Evolutionary conservation across 495 filamentous ascomycete species (phyloP).

Genomic region (Hypoxylon cercidicola): DNA sequence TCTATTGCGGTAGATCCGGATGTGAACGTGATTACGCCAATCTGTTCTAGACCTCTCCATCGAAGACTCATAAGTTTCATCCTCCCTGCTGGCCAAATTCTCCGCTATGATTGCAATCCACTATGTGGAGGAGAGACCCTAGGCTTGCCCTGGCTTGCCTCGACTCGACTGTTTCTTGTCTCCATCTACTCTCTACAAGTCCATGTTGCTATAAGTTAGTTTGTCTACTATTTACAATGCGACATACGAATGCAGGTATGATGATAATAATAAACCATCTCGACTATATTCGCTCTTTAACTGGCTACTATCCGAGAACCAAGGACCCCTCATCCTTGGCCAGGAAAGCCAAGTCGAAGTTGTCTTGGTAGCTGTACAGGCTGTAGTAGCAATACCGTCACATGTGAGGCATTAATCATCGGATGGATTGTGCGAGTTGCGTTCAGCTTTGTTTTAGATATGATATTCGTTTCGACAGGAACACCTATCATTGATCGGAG

Average conservation of each 20-base stretch:
- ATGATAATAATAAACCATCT: constrained; percentile 12
- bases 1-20: constrained; percentile 39
- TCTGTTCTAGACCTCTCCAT: constrained; percentile 42
- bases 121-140: not conserved
- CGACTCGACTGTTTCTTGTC: constrained; percentile 16
- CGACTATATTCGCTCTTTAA: constrained; percentile 4
- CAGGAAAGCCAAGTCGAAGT: constrained; percentile 3
- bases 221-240: constrained; percentile 17
- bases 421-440: not conserved
- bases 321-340: constrained; percentile 10
- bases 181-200: not conserved
- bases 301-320: not conserved
- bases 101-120: constrained; percentile 25
- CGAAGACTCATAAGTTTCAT: constrained; percentile 25
- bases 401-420: constrained; percentile 38
- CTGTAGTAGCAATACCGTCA: not conserved
- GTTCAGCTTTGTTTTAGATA: constrained; percentile 14
- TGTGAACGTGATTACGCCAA: constrained; percentile 42
- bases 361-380: not conserved
- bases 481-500: constrained; percentile 27
- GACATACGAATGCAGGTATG: constrained; percentile 13
- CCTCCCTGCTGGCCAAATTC: constrained; percentile 26
- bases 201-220: constrained; percentile 8
- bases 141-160: constrained; percentile 35
- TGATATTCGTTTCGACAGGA: constrained; percentile 21